A percentile compares a stretch with the other conserved stretches of the same genome.
These are phyloP conservation scores for Clitopilus hobsonii DNA, from an alignment of 768 basidiomycete genomes.

Conservation along the genomic window DNA sequence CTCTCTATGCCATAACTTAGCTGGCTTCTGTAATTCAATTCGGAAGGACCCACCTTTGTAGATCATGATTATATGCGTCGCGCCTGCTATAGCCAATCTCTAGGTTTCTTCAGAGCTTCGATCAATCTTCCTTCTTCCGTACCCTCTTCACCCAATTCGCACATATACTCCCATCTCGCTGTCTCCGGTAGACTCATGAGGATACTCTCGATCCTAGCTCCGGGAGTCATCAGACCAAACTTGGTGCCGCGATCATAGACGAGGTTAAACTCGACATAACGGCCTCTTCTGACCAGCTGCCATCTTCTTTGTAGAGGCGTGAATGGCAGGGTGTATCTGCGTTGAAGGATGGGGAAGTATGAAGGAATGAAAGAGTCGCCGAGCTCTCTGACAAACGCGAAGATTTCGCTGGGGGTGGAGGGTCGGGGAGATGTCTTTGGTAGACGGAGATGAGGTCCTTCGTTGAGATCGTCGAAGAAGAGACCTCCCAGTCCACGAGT, in stretches of 20 bases:
- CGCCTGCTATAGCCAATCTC: constrained; percentile 50
- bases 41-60: background rate
- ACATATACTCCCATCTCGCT: constrained; percentile 88
- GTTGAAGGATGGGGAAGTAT: constrained; percentile 81
- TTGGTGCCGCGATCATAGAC: constrained; percentile 86
- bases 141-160: constrained; percentile 61
- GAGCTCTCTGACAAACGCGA: constrained; percentile 65
- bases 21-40: too few species aligned
- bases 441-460: constrained; percentile 61
- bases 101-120: constrained; percentile 55
- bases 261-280: constrained; percentile 95
- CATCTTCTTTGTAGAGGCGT: constrained; percentile 75
- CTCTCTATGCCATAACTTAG: too few species aligned
- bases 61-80: background rate
- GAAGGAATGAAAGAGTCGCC: constrained; percentile 85
- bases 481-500: constrained; percentile 88
- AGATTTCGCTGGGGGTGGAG: constrained; percentile 61
- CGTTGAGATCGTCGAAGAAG: constrained; percentile 92
- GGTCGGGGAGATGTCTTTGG: constrained; percentile 42
- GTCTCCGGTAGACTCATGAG: constrained; percentile 87
- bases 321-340: constrained; percentile 48
- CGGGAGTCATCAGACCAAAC: constrained; percentile 80
- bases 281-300: constrained; percentile 87
- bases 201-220: constrained; percentile 85
- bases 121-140: constrained; percentile 66